Conservation (phyloP, 306 rosid genomes). For the Astragalus glycyphyllos region DNA sequence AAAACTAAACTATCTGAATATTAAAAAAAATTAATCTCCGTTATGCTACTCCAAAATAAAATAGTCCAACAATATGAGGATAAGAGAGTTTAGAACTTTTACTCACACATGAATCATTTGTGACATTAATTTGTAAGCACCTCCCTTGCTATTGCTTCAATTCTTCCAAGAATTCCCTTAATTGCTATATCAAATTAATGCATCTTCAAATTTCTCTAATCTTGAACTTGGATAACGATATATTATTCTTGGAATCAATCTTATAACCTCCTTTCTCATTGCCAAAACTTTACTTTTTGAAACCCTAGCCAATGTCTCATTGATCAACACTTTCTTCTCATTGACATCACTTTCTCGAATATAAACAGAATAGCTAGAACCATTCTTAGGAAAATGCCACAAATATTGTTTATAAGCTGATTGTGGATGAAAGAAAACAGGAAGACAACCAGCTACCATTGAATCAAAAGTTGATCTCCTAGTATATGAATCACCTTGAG, state of each 20-base stretch:
- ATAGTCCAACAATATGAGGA: too few relatives aligned
- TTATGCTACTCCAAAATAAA: too few relatives aligned
- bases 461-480: slow-evolving; percentile 34
- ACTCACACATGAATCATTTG: background rate
- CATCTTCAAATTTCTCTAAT: slow-evolving; percentile 54
- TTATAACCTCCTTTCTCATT: slow-evolving; percentile 56
- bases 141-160: slow-evolving; percentile 43
- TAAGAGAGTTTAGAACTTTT: too few relatives aligned
- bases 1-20: too few relatives aligned
- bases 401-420: slow-evolving; percentile 65
- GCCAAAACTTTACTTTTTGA: slow-evolving; percentile 41
- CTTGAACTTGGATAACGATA: slow-evolving; percentile 54
- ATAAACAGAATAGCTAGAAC: slow-evolving; percentile 49
- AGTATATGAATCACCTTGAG: background rate
- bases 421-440: slow-evolving; percentile 59
- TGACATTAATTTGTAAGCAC: background rate
- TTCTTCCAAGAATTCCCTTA: slow-evolving; percentile 56
- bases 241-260: slow-evolving; percentile 54
- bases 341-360: slow-evolving; percentile 46
- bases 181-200: slow-evolving; percentile 62
- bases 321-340: slow-evolving; percentile 38
- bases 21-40: too few relatives aligned
- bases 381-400: slow-evolving; percentile 57
- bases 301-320: slow-evolving; percentile 45
- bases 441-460: slow-evolving; percentile 64